Evolutionary conservation across 2,329 filamentous ascomycete genomes (phyloP), one percentile per base, ranked within the genome.

Genomic region (Diaporthe sp.): DNA sequence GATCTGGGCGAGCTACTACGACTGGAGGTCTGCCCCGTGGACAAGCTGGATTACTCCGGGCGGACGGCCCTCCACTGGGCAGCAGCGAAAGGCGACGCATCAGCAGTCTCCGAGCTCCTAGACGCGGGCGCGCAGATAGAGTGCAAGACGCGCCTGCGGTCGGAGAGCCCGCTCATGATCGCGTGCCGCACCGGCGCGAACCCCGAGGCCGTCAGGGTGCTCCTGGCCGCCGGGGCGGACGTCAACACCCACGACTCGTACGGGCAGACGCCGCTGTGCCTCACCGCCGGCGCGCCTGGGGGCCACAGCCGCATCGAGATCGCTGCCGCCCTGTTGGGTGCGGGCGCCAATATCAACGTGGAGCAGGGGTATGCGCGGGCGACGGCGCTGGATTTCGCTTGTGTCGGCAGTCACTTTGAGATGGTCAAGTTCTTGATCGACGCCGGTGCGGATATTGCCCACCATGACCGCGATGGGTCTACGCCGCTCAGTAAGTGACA

Each of bases 51-150:
- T 8, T 37, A 46, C 15, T 59, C 55, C 5, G 69, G 69, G 1
- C 53, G 53, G 1, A 72, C 69, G 3, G 53, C 69, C 17, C 69
- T 72, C 7, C 69, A 72, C 28, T 72, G 55, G 53, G 69, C 69
- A 10, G 69, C 69, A 2, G 55, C 42, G 3, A 72, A 49, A 22
- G 69, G 69, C 42, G 51, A 72, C 39, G 55, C 39, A 17, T 2
- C 25, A n/a, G 69, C 69, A 13, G 44, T 59, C 12, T 34, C 15
- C 0, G 12, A 46, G 39, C 28, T 72, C 2, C 28, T 72, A 19
- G 55, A 59, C 2, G 69, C 69, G 7, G 69, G 69, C 19, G 69
- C 69, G 17, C 25, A 59, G 13, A 12, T 72, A 4, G 69, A 72
- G 42, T 72, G 31, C 49, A 69, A 69, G 49, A 69, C 65, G 4